Evolutionary conservation across 768 basidiomycete genomes (phyloP), one percentile per base, ranked within the genome.

Genomic region (Russula ochroleuca): DNA sequence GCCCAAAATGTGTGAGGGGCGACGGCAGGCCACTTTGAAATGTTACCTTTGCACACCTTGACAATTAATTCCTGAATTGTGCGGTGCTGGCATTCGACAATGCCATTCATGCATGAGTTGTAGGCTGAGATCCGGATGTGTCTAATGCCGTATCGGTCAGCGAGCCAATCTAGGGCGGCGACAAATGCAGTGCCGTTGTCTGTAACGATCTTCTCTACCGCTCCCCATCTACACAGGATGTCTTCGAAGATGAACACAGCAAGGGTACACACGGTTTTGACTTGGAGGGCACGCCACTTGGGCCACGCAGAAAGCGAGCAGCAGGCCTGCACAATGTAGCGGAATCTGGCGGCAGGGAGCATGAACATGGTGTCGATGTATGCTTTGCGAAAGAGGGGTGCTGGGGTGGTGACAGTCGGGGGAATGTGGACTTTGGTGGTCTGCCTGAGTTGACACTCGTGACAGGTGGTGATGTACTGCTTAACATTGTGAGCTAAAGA

Each of bases 21-120:
- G 21, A 47, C 9, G 0, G n/a, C 75, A 0, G 40, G 40, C 40
- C 40, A 41, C 17, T 41, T 41, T 2, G 40, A 41, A 15, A 7
- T 5, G 17, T 41, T 71, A 1, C 75, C 73, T 5, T 72, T 69
- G 5, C 70, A 67, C 0, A 74, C 72, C 47, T 40, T 47, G 45
- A 61, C 41, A 3, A 37, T 40, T 0, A 72, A 73, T 62, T 77
- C 74, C 10, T 74, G 41, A 4, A 54, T 54, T 1, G 52, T 37
- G 11, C 52, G n/a, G 21, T 38, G 52, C 13, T 38, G 37, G 1
- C 21, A 2, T 38, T 41, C 40, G 40, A 33, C 54, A 5, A 55
- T 37, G 5, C 54, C 54, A 11, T 55, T 55, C 2, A 38, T 13
- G 13, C 38, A 23, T 17, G 54, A 55, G 23, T 55, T 41, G 23